These are phyloP conservation scores for Ophiostoma sp. DNA, from an alignment of 2,329 filamentous ascomycete genomes.

Conservation along the genomic window DNA sequence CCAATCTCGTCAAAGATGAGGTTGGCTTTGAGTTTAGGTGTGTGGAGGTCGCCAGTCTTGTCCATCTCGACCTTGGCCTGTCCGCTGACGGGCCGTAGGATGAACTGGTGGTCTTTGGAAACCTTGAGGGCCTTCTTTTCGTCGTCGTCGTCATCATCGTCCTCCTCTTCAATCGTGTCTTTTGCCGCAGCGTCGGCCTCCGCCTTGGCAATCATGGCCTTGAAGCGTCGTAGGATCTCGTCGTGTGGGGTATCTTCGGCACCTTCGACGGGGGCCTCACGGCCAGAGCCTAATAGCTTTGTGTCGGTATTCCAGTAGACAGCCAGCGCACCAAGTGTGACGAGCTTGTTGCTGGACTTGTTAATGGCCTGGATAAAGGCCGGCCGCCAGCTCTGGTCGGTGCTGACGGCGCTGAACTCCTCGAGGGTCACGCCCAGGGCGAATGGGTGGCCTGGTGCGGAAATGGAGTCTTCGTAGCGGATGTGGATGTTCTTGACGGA, in stretches of 20 bases:
- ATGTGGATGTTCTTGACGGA: constrained; percentile 98
- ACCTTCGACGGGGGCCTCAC: constrained; percentile 63
- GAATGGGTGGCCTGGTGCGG: constrained; percentile 91
- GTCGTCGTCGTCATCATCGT: constrained; percentile 36
- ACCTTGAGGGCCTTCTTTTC: constrained; percentile 43
- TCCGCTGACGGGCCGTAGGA: constrained; percentile 92
- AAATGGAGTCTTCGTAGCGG: constrained; percentile 96
- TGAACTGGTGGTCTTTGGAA: constrained; percentile 73
- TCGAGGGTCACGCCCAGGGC: constrained; percentile 88
- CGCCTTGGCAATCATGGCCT: constrained; percentile 73
- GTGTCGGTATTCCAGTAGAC: constrained; percentile 99
- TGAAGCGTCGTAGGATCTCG: constrained; percentile 76
- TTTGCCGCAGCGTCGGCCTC: constrained; percentile 33
- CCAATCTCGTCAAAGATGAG: constrained; percentile 96
- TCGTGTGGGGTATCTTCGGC: constrained; percentile 62
- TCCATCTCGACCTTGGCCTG: constrained; percentile 93
- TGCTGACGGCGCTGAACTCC: constrained; percentile 96
- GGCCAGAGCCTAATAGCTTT: constrained; percentile 76
- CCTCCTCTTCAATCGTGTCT: constrained; percentile 39
- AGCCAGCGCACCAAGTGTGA: constrained; percentile 82
- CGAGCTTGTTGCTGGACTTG: constrained; percentile 86
- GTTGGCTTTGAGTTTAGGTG: constrained; percentile 85
- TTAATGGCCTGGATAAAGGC: constrained; percentile 91
- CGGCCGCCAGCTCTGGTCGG: constrained; percentile 90
- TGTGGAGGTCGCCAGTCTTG: constrained; percentile 78